Conservation (phyloP, 148 eudicot species). For the Rhododendron henanense region DNA sequence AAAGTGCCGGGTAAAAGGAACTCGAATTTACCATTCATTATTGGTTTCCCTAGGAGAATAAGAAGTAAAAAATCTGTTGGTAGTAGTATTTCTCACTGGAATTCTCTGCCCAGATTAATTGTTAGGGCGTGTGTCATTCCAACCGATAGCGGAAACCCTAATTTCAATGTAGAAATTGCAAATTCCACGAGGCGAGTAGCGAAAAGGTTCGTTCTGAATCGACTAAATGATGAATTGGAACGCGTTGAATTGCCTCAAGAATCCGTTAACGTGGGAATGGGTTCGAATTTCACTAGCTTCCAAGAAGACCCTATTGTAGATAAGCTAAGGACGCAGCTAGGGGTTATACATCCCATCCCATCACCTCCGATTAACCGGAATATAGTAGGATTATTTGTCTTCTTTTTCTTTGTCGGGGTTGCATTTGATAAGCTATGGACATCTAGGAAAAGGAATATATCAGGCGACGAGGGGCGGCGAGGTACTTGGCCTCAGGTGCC, state of each 20-base stretch:
- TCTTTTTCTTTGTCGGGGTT: conserved; percentile 91
- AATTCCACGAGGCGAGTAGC: conserved; percentile 46
- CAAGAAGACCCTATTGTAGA: conserved; percentile 86
- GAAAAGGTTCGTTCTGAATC: conserved; percentile 40
- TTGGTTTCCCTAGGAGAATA: conserved; percentile 15
- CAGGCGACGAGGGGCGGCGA: conserved; percentile 27
- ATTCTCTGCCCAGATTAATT: conserved; percentile 11
- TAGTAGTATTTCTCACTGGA: conserved; percentile 3
- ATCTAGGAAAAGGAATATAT: conserved; percentile 48
- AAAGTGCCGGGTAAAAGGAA: neutral
- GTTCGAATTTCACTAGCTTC: conserved; percentile 45
- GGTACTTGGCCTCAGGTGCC: conserved; percentile 73
- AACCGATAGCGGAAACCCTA: conserved; percentile 33
- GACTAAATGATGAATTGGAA: conserved; percentile 44
- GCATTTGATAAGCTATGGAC: conserved; percentile 86
- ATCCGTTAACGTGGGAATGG: conserved; percentile 27
- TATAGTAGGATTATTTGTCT: conserved; percentile 64
- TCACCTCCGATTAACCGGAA: conserved; percentile 71
- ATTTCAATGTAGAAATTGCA: conserved; percentile 35
- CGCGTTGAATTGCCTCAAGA: conserved; percentile 30
- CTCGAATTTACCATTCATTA: conserved; percentile 16
- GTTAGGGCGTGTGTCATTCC: conserved; percentile 37
- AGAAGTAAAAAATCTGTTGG: conserved; percentile 21
- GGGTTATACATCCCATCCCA: conserved; percentile 87
- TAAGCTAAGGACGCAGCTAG: conserved; percentile 86